A percentile compares a stretch with the other conserved stretches of the same genome.
Evolutionary conservation across 768 basidiomycete genomes (phyloP).

Genomic region (Auriscalpium vulgare): DNA sequence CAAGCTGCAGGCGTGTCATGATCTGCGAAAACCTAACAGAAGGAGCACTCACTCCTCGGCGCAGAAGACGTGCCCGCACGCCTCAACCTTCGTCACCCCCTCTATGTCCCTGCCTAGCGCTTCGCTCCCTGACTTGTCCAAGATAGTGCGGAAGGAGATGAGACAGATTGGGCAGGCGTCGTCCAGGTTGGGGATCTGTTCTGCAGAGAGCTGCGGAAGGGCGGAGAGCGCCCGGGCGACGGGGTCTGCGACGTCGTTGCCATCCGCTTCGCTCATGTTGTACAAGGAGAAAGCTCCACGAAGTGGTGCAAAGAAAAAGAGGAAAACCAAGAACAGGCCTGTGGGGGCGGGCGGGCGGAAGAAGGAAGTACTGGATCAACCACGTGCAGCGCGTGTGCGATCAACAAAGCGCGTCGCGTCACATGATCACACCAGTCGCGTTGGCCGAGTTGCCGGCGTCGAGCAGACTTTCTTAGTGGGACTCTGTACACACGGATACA

Average conservation of each 20-base stretch:
- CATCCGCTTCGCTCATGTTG: background rate
- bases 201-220: slow-evolving; percentile 2
- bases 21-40: too few relatives aligned
- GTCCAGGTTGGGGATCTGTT: slow-evolving; percentile 22
- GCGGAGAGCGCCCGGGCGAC: slow-evolving; percentile 3
- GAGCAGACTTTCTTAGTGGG: too few relatives aligned
- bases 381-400: background rate
- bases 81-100: slow-evolving; percentile 49
- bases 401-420: slow-evolving; percentile 16
- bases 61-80: slow-evolving; percentile 65
- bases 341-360: background rate
- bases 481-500: too few relatives aligned
- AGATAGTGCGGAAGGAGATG: slow-evolving; percentile 38
- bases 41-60: slow-evolving; percentile 43
- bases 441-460: background rate
- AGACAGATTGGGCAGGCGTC: slow-evolving; percentile 66
- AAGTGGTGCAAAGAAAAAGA: background rate
- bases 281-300: background rate
- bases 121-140: slow-evolving; percentile 20
- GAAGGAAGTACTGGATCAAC: background rate
- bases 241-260: background rate
- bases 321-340: background rate
- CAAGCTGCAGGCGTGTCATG: slow-evolving; percentile 32
- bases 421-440: slow-evolving; percentile 5
- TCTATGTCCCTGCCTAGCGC: slow-evolving; percentile 14